Base-by-base conservation (phyloP, 148 eudicot genomes). In the Silene latifolia region DNA sequence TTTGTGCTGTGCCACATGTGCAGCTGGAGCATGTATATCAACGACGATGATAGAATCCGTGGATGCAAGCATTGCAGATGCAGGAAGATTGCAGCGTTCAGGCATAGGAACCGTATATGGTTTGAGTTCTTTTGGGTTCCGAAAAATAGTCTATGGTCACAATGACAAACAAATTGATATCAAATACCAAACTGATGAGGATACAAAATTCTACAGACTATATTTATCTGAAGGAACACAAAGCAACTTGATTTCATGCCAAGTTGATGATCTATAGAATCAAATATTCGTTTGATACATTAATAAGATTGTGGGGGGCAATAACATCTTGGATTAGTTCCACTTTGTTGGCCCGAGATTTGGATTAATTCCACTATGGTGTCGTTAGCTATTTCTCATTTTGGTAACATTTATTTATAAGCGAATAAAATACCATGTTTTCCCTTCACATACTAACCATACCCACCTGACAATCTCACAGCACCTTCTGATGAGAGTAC, bases 21-120 rank as follows among this genome's bases (percentile, higher is more conserved):
- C 98, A 69, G 97, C 91, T 56, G 99, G 99, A 73, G 94, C 99
- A 79, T 89, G 88, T 48, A 80, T 80, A 83, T 96, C 97, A 64
- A 86, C 97, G 75, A 89, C 86, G 39, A 96, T 64, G 63, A 96
- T 82, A 76, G 97, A 92, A 84, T 96, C 94, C 19, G 93, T 82
- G 29, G 93, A 89, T 70, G 98, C 99, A 69, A 80, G 86, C 80
- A 96, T 96, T 65, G 94, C 87, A 69, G 99, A 83, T 66, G 99
- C 99, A 72, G 99, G 99, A 76, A 96, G 85, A 85, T 96, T 96
- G 93, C 98, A 92, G 76, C 90, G 97, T 47, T 96, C 98, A 57
- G 98, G 90, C 76, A 80, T 63, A 20, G 97, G 89, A 80, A 96
- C 88, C 58, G 56, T 79, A 76, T 89, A 96, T 46, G 92, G 85